phyloP scores from a whole-genome alignment of 306 rosid species.

The Quercus aquifolioides region DNA sequence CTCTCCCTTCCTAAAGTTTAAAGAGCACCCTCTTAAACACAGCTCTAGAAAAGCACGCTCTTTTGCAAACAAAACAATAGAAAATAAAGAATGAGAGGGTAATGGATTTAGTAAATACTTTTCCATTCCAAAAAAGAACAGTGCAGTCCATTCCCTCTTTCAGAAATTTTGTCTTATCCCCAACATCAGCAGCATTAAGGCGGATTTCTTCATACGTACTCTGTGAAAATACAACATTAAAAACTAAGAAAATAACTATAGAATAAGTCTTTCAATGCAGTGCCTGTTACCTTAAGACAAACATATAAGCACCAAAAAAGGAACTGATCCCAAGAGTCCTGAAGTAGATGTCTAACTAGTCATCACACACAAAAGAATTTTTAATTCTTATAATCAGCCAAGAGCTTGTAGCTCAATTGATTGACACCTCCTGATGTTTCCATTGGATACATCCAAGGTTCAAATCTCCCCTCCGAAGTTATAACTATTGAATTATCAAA shows the following conservation, averaged over 20 bases:
- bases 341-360: slow-evolving; percentile 6
- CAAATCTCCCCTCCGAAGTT: no score
- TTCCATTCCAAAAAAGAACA: slow-evolving; percentile 86
- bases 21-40: neutral
- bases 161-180: slow-evolving; percentile 76
- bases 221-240: slow-evolving; percentile 25
- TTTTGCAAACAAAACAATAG: neutral
- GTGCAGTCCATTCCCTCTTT: slow-evolving; percentile 99
- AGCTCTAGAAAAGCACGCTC: neutral
- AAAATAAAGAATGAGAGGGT: neutral
- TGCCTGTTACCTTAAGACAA: neutral
- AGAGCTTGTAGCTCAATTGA: no score
- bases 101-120: slow-evolving; percentile 31
- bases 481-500: no score
- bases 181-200: slow-evolving; percentile 58
- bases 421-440: no score
- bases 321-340: slow-evolving; percentile 5
- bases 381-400: no score
- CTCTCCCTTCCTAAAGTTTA: neutral
- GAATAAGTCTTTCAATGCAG: slow-evolving; percentile 8
- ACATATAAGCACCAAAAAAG: slow-evolving; percentile 23
- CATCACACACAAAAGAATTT: neutral
- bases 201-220: slow-evolving; percentile 80
- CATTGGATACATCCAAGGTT: no score
- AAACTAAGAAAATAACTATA: slow-evolving; percentile 10